Percentiles rank a stretch among this genome's conserved stretches.
Evolutionary conservation across 768 basidiomycete genomes (phyloP).

Genomic region (Psilocybe tampanensis): DNA sequence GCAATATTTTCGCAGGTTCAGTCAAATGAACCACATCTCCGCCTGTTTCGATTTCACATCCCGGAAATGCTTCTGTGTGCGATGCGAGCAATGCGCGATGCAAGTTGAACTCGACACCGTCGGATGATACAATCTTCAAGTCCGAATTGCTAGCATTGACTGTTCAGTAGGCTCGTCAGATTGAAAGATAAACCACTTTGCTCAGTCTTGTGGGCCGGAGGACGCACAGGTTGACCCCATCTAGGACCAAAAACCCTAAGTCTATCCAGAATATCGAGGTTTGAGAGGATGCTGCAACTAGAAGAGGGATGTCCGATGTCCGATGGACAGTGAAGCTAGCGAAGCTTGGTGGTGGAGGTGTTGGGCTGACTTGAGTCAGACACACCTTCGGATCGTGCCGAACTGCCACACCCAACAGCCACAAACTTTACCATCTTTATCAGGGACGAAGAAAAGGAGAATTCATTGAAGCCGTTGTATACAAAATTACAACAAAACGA

Average conservation of each 20-base stretch:
- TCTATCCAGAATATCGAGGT: background rate
- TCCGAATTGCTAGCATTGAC: slow-evolving; percentile 19
- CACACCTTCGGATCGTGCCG: too few relatives aligned
- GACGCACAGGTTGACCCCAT: background rate
- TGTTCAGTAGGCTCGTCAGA: background rate
- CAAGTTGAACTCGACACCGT: slow-evolving; percentile 23
- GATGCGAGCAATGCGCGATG: slow-evolving; percentile 24
- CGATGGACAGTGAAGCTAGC: too few relatives aligned
- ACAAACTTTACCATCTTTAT: too few relatives aligned
- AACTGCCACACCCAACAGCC: too few relatives aligned
- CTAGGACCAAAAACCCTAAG: background rate
- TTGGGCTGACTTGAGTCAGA: too few relatives aligned
- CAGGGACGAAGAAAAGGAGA: too few relatives aligned
- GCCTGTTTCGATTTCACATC: slow-evolving; percentile 16
- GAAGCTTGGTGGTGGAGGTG: too few relatives aligned
- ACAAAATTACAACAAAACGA: too few relatives aligned
- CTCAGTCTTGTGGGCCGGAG: background rate
- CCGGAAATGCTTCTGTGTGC: slow-evolving; percentile 24
- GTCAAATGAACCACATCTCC: slow-evolving; percentile 24
- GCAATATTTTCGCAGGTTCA: slow-evolving; percentile 24
- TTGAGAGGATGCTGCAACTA: background rate
- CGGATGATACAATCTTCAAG: slow-evolving; percentile 23
- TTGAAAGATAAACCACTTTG: background rate
- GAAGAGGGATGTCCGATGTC: background rate
- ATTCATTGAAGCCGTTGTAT: too few relatives aligned